These are phyloP conservation scores for Sodiomyces alkalinus DNA, from an alignment of 2,329 filamentous ascomycete genomes.

Conservation along the genomic window DNA sequence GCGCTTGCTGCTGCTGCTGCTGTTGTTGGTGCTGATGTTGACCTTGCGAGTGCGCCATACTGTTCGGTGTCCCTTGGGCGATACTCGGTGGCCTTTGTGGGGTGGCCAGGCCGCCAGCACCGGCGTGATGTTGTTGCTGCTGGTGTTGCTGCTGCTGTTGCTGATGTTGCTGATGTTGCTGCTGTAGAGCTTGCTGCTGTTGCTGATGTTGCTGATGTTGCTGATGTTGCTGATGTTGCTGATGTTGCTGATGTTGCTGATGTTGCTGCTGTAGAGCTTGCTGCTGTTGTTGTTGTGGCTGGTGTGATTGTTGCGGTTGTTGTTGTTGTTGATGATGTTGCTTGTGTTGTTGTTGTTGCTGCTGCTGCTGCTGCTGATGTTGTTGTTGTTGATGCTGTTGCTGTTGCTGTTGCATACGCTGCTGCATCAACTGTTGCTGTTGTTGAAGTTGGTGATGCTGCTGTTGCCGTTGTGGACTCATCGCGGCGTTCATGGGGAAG, in stretches of 20 bases:
- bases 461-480: constrained; percentile 30
- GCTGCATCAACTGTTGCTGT: constrained; percentile 10
- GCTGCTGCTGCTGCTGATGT: constrained; percentile 14
- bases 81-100: constrained; percentile 15
- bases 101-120: constrained; percentile 1
- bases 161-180: constrained; percentile 12
- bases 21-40: constrained; percentile 2
- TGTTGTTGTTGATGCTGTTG: constrained; percentile 10
- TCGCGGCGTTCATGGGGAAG: constrained; percentile 39
- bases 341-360: constrained; percentile 15
- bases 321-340: constrained; percentile 19
- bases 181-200: constrained; percentile 21
- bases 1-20: constrained; percentile 13
- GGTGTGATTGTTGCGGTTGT: constrained; percentile 22
- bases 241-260: constrained; percentile 10
- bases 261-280: constrained; percentile 12
- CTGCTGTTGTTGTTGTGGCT: constrained; percentile 14
- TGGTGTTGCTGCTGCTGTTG: constrained; percentile 9
- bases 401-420: constrained; percentile 10
- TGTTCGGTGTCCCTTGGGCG: constrained; percentile 9
- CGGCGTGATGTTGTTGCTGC: constrained; percentile 5
- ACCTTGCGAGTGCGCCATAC: too few relatives aligned
- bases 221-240: constrained; percentile 7
- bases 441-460: constrained; percentile 5
- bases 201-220: constrained; percentile 11